phyloP scores from a whole-genome alignment of 2,329 filamentous ascomycete genomes.

The Fusarium begoniae region DNA sequence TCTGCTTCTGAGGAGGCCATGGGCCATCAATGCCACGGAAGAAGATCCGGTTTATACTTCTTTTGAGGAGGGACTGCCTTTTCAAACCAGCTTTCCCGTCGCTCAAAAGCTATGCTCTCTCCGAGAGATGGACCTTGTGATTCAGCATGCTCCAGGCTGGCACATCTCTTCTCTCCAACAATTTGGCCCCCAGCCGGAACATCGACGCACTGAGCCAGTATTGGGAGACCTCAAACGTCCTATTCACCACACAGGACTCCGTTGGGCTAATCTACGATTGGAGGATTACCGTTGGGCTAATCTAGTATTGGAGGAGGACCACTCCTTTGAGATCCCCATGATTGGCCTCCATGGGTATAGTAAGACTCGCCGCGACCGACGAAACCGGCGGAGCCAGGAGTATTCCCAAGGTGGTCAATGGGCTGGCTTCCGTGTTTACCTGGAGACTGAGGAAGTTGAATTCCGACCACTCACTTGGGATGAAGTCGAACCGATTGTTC shows the following conservation, averaged over 20 bases:
- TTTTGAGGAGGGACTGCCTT: neutral
- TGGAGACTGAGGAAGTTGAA: neutral
- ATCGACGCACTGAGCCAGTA: rapidly evolving
- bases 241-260: neutral
- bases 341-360: neutral
- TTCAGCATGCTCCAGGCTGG: neutral
- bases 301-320: rapidly evolving
- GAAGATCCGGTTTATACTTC: neutral
- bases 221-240: rapidly evolving
- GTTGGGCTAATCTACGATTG: neutral
- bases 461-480: neutral
- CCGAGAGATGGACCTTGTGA: neutral
- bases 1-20: no score
- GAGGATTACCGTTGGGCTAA: neutral
- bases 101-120: rapidly evolving
- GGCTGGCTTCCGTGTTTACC: neutral
- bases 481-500: neutral
- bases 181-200: neutral
- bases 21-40: neutral
- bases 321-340: neutral
- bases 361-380: neutral
- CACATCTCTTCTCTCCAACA: neutral
- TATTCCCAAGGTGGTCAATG: neutral
- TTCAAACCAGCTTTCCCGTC: neutral
- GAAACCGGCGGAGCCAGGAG: neutral